These are phyloP conservation scores for Knufia petricola DNA, from an alignment of 2,329 filamentous ascomycete species.

Conservation along the genomic window DNA sequence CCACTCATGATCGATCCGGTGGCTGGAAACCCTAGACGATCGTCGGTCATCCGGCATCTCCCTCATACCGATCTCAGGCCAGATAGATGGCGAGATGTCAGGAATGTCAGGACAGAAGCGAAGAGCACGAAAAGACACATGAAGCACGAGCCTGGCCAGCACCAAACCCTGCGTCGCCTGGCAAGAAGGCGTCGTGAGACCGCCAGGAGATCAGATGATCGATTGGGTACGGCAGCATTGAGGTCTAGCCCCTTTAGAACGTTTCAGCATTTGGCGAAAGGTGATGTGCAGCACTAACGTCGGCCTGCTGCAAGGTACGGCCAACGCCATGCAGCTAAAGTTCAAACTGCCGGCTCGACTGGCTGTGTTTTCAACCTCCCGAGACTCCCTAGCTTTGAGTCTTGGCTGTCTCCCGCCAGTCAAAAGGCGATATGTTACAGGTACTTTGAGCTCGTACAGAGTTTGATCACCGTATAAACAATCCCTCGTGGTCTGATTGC, in stretches of 20 bases:
- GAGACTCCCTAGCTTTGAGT: neutral
- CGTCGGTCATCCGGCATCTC: neutral
- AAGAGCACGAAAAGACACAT: neutral
- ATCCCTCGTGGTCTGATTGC: slow-evolving; percentile 1
- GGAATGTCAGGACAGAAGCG: neutral
- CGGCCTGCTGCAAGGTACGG: neutral
- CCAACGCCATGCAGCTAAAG: neutral
- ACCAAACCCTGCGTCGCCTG: slow-evolving; percentile 4
- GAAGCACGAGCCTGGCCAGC: neutral
- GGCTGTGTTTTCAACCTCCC: too few relatives aligned
- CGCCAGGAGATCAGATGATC: slow-evolving; percentile 1
- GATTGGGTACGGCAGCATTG: neutral
- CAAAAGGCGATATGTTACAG: too few relatives aligned
- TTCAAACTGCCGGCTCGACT: neutral
- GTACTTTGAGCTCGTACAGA: neutral
- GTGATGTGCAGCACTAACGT: neutral
- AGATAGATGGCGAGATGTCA: neutral
- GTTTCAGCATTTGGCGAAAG: neutral
- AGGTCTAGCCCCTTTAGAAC: neutral
- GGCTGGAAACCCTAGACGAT: neutral
- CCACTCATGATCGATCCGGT: neutral
- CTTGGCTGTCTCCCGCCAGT: slow-evolving; percentile 1
- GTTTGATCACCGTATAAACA: neutral
- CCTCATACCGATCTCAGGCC: slow-evolving; percentile 4
- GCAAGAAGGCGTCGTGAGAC: neutral